Percentiles rank a stretch among this genome's conserved stretches.
Evolutionary conservation across 306 rosid species (phyloP).

Genomic region (Prinsepia uniflora): DNA sequence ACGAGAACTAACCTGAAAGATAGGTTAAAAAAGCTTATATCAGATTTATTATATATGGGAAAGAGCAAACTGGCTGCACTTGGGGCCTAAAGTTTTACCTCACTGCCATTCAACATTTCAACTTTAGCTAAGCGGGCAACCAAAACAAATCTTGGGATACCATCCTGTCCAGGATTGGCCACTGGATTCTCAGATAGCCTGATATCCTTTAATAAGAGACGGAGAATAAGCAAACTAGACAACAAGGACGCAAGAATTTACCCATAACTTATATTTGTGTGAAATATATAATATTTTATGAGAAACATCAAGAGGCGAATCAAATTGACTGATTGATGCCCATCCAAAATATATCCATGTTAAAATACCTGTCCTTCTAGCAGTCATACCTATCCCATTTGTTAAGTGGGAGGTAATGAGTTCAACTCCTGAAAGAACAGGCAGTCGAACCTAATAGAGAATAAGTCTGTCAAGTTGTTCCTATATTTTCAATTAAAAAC

Average conservation of each 20-base stretch:
- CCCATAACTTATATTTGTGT: neutral
- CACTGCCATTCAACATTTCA: slow-evolving; percentile 78
- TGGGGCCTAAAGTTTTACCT: slow-evolving; percentile 48
- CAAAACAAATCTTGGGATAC: slow-evolving; percentile 74
- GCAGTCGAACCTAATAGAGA: neutral
- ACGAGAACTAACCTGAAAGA: slow-evolving; percentile 62
- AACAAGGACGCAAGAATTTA: neutral
- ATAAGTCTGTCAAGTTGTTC: neutral
- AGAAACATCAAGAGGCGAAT: neutral
- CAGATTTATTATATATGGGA: slow-evolving; percentile 10
- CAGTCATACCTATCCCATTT: neutral
- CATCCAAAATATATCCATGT: neutral
- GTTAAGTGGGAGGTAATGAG: neutral
- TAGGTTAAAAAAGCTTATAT: slow-evolving; percentile 19
- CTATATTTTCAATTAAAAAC: neutral
- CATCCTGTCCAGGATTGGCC: slow-evolving; percentile 67
- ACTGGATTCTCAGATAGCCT: slow-evolving; percentile 87
- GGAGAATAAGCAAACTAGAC: slow-evolving; percentile 28
- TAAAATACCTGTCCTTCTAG: neutral
- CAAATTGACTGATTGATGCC: neutral
- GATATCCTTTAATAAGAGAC: slow-evolving; percentile 50
- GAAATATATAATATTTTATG: neutral
- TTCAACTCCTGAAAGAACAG: neutral
- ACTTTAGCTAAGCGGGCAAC: slow-evolving; percentile 73
- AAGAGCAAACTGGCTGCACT: slow-evolving; percentile 15